A percentile compares a stretch with the other conserved stretches of the same genome.
These are phyloP conservation scores for Chalciporus pseudorubinellus DNA, from an alignment of 768 basidiomycete species.

Conservation along the genomic window DNA sequence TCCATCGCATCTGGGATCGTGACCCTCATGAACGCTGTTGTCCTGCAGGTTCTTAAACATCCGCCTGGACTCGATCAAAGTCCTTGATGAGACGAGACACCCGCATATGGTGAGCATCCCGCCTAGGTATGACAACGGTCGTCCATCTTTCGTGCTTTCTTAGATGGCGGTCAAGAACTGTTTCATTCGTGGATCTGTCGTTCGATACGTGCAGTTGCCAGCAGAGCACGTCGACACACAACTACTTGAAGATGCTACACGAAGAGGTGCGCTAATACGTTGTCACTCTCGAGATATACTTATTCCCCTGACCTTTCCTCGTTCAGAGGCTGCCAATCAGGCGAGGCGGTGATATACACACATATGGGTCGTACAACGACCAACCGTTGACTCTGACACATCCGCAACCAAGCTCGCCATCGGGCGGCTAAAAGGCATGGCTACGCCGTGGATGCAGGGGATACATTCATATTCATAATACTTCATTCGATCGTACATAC, in stretches of 20 bases:
- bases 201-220: conserved; percentile 94
- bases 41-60: conserved; percentile 85
- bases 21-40: conserved; percentile 2
- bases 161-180: conserved; percentile 99
- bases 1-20: not conserved
- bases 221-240: conserved; percentile 94
- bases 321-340: conserved; percentile 41
- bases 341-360: conserved; percentile 33
- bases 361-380: not conserved
- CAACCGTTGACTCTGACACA: not conserved
- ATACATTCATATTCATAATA: conserved; percentile 20
- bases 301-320: not conserved
- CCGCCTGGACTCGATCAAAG: conserved; percentile 89
- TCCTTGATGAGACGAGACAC: conserved; percentile 88
- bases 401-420: not conserved
- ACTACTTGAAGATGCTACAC: conserved; percentile 91
- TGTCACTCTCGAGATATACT: not conserved
- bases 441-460: not conserved
- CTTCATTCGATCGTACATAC: conserved; percentile 41
- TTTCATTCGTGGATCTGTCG: conserved; percentile 97
- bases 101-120: conserved; percentile 84
- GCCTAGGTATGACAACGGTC: not conserved
- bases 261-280: conserved; percentile 64
- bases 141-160: not conserved
- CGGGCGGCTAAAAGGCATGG: not conserved